Evolutionary conservation across 129 eudicot species (phyloP).

Genomic region (Sambucus nigra): DNA sequence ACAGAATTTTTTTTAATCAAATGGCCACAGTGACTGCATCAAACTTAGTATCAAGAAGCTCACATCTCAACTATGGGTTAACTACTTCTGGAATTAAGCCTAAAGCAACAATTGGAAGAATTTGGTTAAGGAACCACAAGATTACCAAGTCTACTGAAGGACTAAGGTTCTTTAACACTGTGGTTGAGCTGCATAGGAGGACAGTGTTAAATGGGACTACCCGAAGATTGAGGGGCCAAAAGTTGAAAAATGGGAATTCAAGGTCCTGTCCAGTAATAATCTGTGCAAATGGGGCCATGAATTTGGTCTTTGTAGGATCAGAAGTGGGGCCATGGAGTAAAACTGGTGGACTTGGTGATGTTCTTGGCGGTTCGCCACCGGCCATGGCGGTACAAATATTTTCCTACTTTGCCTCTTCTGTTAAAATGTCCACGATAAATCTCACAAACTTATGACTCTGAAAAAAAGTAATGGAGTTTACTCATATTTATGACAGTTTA

Average conservation of each 20-base stretch:
- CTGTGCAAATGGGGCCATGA: constrained; percentile 41
- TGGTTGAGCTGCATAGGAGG: constrained; percentile 1
- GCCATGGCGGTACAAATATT: constrained; percentile 50
- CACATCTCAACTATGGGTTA: constrained; percentile 12
- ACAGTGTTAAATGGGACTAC: background rate
- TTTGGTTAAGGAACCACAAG: constrained; percentile 7
- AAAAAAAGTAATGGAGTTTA: too few species aligned
- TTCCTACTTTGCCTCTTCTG: background rate
- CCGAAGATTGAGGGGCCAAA: constrained; percentile 1
- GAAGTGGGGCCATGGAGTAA: constrained; percentile 65
- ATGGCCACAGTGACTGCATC: constrained; percentile 17
- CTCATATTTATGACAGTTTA: too few species aligned
- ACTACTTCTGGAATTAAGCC: constrained; percentile 6
- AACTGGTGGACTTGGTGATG: constrained; percentile 80
- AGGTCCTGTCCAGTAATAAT: constrained; percentile 12
- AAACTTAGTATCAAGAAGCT: constrained; percentile 24
- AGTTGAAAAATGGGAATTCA: constrained; percentile 12
- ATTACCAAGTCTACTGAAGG: constrained; percentile 19
- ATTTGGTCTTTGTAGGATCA: constrained; percentile 41
- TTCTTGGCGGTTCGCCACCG: constrained; percentile 62
- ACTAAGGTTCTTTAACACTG: constrained; percentile 22
- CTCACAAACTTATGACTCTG: background rate
- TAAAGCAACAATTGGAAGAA: constrained; percentile 9
- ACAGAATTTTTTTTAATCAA: too few species aligned
- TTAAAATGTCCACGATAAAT: too few species aligned